These are phyloP conservation scores for Ustanciosporium gigantosporum DNA, from an alignment of 1,284 basidiomycete species.

Conservation along the genomic window DNA sequence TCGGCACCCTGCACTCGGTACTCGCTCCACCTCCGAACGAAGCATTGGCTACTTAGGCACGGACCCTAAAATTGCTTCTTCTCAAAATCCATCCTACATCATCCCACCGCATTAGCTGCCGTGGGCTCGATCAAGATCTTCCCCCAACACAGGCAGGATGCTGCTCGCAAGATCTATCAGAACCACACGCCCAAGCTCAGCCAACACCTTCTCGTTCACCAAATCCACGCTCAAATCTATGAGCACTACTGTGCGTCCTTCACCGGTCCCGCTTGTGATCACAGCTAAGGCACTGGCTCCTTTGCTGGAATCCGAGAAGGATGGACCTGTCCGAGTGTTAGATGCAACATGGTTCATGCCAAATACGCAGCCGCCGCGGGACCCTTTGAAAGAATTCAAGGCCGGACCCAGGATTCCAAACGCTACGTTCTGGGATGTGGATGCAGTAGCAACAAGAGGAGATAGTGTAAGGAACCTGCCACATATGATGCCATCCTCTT, in stretches of 20 bases:
- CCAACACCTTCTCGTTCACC: no score
- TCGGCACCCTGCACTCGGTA: no score
- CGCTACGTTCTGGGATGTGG: conserved; percentile 80
- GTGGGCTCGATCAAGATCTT: no score
- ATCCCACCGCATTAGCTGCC: no score
- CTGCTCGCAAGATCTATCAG: no score
- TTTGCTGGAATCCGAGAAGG: conserved; percentile 11
- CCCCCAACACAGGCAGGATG: no score
- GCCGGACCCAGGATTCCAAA: conserved; percentile 71
- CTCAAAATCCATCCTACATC: no score
- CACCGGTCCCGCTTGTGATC: conserved; percentile 34
- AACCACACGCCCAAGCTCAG: no score
- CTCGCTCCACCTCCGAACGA: no score
- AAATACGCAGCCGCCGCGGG: conserved; percentile 68
- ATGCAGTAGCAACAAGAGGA: conserved; percentile 65
- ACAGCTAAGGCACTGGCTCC: conserved; percentile 31
- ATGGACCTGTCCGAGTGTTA: conserved; percentile 42
- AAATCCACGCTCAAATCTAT: no score
- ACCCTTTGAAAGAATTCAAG: conserved; percentile 70
- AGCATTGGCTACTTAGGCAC: no score
- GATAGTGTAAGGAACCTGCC: conserved; percentile 65
- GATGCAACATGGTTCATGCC: conserved; percentile 91
- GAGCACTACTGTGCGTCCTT: conserved; percentile 18
- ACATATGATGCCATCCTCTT: conserved; percentile 86
- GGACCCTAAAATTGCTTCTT: no score